These are phyloP conservation scores for Saitozyma sp. DNA, from an alignment of 768 basidiomycete genomes.

Conservation along the genomic window DNA sequence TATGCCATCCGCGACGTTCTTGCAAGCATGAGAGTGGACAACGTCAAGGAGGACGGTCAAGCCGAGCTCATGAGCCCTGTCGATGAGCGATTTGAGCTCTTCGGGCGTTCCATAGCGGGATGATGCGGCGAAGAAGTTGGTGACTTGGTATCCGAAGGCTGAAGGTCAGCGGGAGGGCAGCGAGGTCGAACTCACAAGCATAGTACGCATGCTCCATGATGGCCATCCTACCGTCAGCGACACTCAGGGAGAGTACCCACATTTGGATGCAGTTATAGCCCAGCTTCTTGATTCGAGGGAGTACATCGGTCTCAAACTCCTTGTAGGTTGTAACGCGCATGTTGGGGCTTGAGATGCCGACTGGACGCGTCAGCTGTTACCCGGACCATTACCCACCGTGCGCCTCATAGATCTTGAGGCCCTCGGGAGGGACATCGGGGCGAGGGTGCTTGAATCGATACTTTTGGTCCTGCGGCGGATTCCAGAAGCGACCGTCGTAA, in stretches of 20 bases:
- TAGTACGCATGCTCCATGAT: conserved; percentile 98
- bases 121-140: conserved; percentile 93
- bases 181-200: conserved; percentile 66
- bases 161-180: background rate
- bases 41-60: conserved; percentile 91
- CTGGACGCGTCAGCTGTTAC: conserved; percentile 47
- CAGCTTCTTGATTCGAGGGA: conserved; percentile 83
- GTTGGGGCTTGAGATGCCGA: conserved; percentile 91
- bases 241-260: conserved; percentile 23
- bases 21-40: conserved; percentile 97
- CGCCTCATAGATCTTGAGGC: conserved; percentile 83
- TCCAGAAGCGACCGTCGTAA: conserved; percentile 99
- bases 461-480: conserved; percentile 69
- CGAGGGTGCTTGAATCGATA: conserved; percentile 77
- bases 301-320: conserved; percentile 81
- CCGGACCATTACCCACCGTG: conserved; percentile 57
- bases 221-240: conserved; percentile 65
- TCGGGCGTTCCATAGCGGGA: conserved; percentile 93
- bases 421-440: conserved; percentile 61
- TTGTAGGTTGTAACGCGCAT: conserved; percentile 88
- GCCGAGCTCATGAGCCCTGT: conserved; percentile 91
- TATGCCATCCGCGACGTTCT: conserved; percentile 92
- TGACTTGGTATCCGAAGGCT: conserved; percentile 99
- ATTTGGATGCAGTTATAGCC: conserved; percentile 97
- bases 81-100: conserved; percentile 90